Evolutionary conservation across 1,139 yeast species (phyloP).

Genomic region (Candida labiduridarum): DNA sequence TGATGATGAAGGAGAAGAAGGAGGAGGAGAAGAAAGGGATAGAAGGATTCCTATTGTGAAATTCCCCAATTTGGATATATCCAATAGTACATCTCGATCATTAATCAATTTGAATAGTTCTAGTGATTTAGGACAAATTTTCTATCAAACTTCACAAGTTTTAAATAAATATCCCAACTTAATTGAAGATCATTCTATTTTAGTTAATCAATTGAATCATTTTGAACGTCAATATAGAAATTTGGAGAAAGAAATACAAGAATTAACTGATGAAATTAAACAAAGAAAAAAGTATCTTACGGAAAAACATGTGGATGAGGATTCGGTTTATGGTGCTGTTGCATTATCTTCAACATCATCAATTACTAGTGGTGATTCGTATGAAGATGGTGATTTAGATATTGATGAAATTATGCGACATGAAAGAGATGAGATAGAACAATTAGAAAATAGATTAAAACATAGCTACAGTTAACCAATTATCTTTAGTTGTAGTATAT

Average conservation of each 20-base stretch:
- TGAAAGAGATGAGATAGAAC: constrained; percentile 38
- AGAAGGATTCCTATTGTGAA: constrained; percentile 25
- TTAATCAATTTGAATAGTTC: constrained; percentile 3
- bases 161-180: constrained; percentile 33
- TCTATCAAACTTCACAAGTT: constrained; percentile 23
- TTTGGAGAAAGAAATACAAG: constrained; percentile 28
- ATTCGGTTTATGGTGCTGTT: constrained; percentile 15
- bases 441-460: constrained; percentile 32
- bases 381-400: constrained; percentile 23
- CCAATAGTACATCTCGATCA: not conserved
- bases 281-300: constrained; percentile 30
- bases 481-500: no score
- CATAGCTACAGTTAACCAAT: constrained; percentile 15
- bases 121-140: constrained; percentile 21
- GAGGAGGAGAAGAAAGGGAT: constrained; percentile 10
- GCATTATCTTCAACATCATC: not conserved
- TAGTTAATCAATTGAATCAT: constrained; percentile 22
- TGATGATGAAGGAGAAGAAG: constrained; percentile 19
- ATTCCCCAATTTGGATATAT: constrained; percentile 14
- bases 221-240: constrained; percentile 25
- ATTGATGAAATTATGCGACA: constrained; percentile 33
- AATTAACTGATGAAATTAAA: constrained; percentile 29
- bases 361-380: constrained; percentile 3
- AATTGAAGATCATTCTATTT: constrained; percentile 26
- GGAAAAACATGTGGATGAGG: constrained; percentile 20